Percentiles rank a stretch among this genome's conserved stretches.
phyloP scores from a whole-genome alignment of 768 basidiomycete genomes.

The Mycena olivaceomarginata region DNA sequence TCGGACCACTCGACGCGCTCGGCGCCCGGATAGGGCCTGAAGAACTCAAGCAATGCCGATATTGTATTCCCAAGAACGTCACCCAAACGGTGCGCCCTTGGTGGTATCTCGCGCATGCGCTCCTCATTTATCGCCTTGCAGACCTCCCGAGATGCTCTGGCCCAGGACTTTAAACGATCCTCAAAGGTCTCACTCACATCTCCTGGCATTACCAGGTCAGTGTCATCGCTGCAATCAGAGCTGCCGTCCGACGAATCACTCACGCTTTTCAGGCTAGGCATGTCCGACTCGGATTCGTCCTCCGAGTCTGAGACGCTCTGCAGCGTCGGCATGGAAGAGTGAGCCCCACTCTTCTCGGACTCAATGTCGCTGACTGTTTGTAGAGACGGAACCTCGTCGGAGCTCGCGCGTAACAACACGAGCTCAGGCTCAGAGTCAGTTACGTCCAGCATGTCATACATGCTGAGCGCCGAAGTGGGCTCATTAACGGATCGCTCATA shows the following conservation, averaged over 20 bases:
- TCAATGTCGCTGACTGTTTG: neutral
- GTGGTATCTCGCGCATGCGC: neutral
- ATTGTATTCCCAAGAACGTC: slow-evolving; percentile 22
- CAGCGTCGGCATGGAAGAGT: neutral
- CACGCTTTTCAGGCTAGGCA: too few relatives aligned
- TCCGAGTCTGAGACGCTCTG: neutral
- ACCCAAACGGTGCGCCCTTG: slow-evolving; percentile 1
- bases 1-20: neutral
- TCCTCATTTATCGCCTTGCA: too few relatives aligned
- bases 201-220: neutral
- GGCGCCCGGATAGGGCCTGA: slow-evolving; percentile 22
- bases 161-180: neutral
- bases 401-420: neutral
- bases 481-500: neutral
- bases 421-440: neutral
- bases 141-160: neutral
- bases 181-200: neutral
- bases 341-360: neutral
- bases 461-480: neutral
- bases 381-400: neutral
- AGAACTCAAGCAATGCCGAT: slow-evolving; percentile 18
- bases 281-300: too few relatives aligned
- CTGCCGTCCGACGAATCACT: too few relatives aligned
- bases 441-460: neutral
- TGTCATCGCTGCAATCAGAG: neutral